These are phyloP conservation scores for Plantago elongata DNA, from an alignment of 257 asterid genomes.

Conservation along the genomic window DNA sequence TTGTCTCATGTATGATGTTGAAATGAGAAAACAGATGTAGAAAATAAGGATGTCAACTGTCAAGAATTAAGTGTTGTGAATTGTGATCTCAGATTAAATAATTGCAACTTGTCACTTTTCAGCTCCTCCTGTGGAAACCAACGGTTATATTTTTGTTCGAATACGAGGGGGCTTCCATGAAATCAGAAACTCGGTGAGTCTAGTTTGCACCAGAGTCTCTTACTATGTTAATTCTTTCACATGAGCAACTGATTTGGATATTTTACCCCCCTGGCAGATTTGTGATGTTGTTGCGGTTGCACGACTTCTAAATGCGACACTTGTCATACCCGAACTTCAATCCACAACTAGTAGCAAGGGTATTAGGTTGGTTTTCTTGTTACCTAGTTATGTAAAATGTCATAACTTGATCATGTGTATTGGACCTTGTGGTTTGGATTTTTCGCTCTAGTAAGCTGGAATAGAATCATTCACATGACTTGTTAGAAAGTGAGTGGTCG, in stretches of 20 bases:
- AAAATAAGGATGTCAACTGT: not conserved
- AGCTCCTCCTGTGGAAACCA: conserved; percentile 60
- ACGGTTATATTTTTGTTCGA: conserved; percentile 70
- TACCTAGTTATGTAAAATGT: not conserved
- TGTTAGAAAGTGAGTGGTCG: too few relatives aligned
- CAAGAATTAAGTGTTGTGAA: not conserved
- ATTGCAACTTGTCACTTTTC: conserved; percentile 27
- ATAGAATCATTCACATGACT: too few relatives aligned
- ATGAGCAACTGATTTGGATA: conserved; percentile 13
- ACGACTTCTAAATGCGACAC: conserved; percentile 87
- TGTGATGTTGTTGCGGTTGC: conserved; percentile 87
- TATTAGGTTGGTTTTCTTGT: conserved; percentile 52
- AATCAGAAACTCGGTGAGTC: conserved; percentile 85
- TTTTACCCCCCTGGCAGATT: conserved; percentile 40
- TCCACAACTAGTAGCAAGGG: conserved; percentile 98
- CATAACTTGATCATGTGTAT: not conserved
- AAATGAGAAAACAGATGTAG: not conserved
- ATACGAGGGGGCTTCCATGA: conserved; percentile 97
- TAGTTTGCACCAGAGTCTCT: not conserved
- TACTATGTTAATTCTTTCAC: not conserved
- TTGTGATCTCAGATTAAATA: conserved; percentile 10
- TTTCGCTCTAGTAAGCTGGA: too few relatives aligned
- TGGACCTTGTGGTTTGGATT: too few relatives aligned
- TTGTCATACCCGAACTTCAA: conserved; percentile 92
- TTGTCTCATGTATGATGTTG: not conserved